These are phyloP conservation scores for Camelina hispida DNA, from an alignment of 345 rosid genomes.

Conservation along the genomic window DNA sequence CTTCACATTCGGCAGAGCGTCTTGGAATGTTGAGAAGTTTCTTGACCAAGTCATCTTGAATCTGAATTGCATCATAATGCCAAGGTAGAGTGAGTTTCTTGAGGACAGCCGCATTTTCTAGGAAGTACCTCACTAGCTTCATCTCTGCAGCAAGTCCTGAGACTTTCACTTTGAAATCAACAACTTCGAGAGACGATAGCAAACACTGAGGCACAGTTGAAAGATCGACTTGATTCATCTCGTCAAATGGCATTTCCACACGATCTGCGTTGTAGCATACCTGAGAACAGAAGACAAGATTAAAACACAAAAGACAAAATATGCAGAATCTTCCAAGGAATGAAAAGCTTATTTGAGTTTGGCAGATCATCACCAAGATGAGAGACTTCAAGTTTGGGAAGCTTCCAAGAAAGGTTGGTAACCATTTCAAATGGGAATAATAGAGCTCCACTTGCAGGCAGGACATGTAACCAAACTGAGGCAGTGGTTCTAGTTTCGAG, in stretches of 20 bases:
- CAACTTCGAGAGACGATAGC: neutral
- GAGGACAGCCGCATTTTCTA: neutral
- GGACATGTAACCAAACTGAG: neutral
- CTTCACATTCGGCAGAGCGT: no score
- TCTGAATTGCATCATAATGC: no score
- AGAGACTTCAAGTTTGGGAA: neutral
- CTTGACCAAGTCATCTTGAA: no score
- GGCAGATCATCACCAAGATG: neutral
- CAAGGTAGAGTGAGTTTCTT: neutral
- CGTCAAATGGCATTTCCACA: neutral
- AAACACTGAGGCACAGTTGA: neutral
- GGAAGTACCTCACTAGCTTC: neutral
- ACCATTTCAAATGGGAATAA: neutral
- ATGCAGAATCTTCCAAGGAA: neutral
- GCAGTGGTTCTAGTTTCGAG: neutral
- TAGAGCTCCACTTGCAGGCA: neutral
- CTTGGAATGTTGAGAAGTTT: no score
- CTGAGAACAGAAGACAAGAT: neutral
- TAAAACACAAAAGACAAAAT: neutral
- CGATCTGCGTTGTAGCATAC: neutral
- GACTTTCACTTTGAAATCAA: neutral
- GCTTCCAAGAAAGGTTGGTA: neutral
- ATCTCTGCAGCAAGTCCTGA: neutral
- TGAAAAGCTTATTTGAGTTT: neutral
- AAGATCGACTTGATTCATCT: slow-evolving; percentile 2